phyloP scores from a whole-genome alignment of 352 stramenopile species.

The Elongisporangium anandrum region DNA sequence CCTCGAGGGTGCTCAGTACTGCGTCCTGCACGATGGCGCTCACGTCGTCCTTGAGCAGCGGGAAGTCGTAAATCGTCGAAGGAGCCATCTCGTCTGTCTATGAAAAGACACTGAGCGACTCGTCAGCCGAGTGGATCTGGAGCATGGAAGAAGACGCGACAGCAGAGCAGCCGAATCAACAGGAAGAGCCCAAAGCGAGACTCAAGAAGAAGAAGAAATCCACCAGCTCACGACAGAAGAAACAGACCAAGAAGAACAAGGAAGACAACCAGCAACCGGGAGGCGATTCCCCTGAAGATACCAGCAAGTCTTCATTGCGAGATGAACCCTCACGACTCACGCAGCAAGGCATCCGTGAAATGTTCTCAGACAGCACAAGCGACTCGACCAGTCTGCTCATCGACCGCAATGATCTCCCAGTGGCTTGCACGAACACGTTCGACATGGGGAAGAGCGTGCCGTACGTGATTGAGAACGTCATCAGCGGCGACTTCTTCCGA shows the following conservation, averaged over 20 bases:
- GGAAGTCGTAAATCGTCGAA: conserved; percentile 64
- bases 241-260: conserved; percentile 7
- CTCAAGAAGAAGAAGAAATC: neutral
- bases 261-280: conserved; percentile 8
- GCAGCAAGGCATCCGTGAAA: conserved; percentile 17
- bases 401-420: neutral
- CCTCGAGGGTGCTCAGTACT: conserved; percentile 64
- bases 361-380: conserved; percentile 17
- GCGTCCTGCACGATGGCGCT: conserved; percentile 70
- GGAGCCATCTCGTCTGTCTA: conserved; percentile 14
- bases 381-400: neutral
- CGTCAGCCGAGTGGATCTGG: neutral
- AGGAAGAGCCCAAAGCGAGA: neutral
- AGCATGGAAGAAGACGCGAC: neutral
- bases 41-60: conserved; percentile 67
- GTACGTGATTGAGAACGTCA: conserved; percentile 52
- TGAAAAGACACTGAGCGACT: neutral
- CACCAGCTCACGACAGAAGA: conserved; percentile 1
- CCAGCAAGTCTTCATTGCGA: conserved; percentile 1
- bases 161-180: neutral
- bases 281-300: neutral
- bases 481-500: conserved; percentile 60
- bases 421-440: neutral
- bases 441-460: conserved; percentile 7
- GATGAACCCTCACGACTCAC: conserved; percentile 13